Evolutionary conservation across 306 rosid species (phyloP).

Genomic region (Lupinus albus): DNA sequence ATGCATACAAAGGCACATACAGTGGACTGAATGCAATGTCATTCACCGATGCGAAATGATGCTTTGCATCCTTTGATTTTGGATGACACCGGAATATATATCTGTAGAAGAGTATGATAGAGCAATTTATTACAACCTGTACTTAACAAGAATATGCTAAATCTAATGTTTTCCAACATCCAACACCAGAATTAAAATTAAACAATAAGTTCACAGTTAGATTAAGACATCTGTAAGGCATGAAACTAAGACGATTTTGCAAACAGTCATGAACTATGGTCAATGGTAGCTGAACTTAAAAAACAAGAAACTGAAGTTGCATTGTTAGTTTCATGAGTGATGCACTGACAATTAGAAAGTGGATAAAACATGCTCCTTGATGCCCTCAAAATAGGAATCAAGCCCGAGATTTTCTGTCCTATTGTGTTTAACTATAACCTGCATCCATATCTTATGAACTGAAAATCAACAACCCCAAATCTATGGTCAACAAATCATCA

Average conservation of each 20-base stretch:
- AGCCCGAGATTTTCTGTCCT: constrained; percentile 15
- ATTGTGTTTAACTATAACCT: not conserved
- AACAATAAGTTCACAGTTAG: not conserved
- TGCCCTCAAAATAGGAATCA: constrained; percentile 17
- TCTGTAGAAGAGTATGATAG: constrained; percentile 48
- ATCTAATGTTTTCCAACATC: not conserved
- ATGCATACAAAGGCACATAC: constrained; percentile 53
- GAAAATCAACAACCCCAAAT: constrained; percentile 28
- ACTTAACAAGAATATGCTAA: constrained; percentile 26
- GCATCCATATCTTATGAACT: not conserved
- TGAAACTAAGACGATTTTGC: not conserved
- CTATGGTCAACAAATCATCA: constrained; percentile 2
- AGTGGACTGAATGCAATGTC: constrained; percentile 79
- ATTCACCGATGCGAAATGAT: constrained; percentile 71
- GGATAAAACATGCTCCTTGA: not conserved
- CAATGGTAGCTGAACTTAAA: not conserved
- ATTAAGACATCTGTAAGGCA: not conserved
- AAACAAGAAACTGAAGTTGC: constrained; percentile 8
- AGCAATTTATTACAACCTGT: constrained; percentile 40
- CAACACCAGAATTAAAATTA: constrained; percentile 14
- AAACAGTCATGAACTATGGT: constrained; percentile 13
- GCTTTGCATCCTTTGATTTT: constrained; percentile 62
- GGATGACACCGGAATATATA: constrained; percentile 86
- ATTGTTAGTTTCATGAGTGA: not conserved
- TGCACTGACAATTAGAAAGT: constrained; percentile 6